These are phyloP conservation scores for Daldinia vernicosa DNA, from an alignment of 495 filamentous ascomycete species.

Conservation along the genomic window DNA sequence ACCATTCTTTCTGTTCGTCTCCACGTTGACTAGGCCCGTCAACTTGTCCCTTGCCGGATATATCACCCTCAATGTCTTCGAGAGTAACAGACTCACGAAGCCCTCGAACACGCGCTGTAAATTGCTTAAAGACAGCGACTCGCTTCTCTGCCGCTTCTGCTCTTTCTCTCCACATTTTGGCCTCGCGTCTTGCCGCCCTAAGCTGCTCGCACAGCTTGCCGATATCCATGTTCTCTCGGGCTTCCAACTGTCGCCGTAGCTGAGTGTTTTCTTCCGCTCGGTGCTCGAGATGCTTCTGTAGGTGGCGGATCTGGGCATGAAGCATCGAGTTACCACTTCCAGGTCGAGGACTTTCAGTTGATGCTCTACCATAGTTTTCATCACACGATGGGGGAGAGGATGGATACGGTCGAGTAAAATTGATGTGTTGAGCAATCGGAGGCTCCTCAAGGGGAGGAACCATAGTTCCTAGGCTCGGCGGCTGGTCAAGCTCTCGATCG, in stretches of 20 bases:
- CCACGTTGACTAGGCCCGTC: constrained; percentile 11
- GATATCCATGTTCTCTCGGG: constrained; percentile 49
- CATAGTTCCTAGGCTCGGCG: constrained; percentile 43
- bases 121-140: constrained; percentile 50
- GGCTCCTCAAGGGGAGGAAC: constrained; percentile 41
- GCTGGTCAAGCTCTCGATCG: constrained; percentile 25
- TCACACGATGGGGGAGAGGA: constrained; percentile 5
- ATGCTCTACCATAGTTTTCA: constrained; percentile 13
- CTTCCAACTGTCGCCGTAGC: constrained; percentile 53
- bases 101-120: constrained; percentile 42
- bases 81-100: constrained; percentile 21
- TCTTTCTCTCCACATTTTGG: constrained; percentile 57
- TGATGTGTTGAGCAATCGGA: constrained; percentile 42
- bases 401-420: constrained; percentile 29
- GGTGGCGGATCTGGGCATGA: constrained; percentile 54
- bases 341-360: constrained; percentile 23
- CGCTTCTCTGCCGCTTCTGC: constrained; percentile 62
- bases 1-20: background rate
- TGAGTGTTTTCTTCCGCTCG: constrained; percentile 54
- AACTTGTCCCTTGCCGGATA: constrained; percentile 10
- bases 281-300: constrained; percentile 54
- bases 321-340: constrained; percentile 50
- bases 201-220: constrained; percentile 57
- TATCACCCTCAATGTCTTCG: constrained; percentile 1
- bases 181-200: constrained; percentile 53